A percentile compares a stretch with the other conserved stretches of the same genome.
phyloP scores from a whole-genome alignment of 768 basidiomycete species.

The Tricholomella constricta region DNA sequence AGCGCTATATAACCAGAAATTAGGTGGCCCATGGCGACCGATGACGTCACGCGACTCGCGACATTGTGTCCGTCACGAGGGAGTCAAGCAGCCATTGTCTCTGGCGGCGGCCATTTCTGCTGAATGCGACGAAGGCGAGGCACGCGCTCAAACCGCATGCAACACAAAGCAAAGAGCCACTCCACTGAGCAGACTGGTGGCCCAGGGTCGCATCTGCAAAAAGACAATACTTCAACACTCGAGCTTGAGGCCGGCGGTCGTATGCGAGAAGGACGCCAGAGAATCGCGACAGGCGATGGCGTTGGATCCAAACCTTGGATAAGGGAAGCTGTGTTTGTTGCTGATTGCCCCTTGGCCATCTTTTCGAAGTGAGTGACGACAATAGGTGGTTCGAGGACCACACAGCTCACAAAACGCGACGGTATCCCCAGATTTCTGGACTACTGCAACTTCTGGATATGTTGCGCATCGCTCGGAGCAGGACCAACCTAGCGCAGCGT shows the following conservation, averaged over 20 bases:
- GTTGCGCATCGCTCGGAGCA: not conserved
- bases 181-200: no score
- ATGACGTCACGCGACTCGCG: slow-evolving; percentile 24
- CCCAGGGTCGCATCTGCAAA: no score
- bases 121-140: no score
- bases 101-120: no score
- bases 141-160: no score
- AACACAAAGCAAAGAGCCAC: no score
- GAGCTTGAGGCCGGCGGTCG: no score
- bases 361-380: slow-evolving; percentile 2
- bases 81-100: not conserved
- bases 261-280: no score
- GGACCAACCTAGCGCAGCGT: not conserved
- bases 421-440: not conserved
- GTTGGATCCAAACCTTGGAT: not conserved
- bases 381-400: not conserved
- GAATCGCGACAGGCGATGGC: not conserved
- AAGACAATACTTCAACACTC: no score
- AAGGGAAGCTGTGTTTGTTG: not conserved
- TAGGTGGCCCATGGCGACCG: slow-evolving; percentile 5
- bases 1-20: slow-evolving; percentile 9
- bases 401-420: not conserved
- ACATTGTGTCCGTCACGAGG: not conserved
- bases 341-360: slow-evolving; percentile 3
- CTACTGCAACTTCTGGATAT: slow-evolving; percentile 1